These are phyloP conservation scores for Plenodomus tracheiphilus DNA, from an alignment of 2,329 filamentous ascomycete genomes.

Conservation along the genomic window DNA sequence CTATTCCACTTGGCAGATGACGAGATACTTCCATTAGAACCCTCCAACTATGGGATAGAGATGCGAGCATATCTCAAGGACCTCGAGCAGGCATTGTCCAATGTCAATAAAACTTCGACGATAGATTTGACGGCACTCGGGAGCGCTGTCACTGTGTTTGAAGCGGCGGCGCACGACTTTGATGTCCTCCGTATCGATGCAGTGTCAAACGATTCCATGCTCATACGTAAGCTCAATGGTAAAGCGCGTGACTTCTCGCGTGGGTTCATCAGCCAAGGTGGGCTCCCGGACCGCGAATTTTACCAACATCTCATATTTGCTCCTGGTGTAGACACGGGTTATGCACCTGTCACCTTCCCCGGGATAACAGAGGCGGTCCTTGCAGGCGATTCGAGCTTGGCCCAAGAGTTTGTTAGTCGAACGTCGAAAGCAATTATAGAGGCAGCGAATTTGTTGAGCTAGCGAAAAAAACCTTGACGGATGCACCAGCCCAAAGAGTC, in stretches of 20 bases:
- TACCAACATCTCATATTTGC: constrained; percentile 52
- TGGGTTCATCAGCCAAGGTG: constrained; percentile 50
- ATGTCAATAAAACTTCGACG: not conserved
- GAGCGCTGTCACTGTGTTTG: constrained; percentile 41
- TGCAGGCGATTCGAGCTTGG: constrained; percentile 23
- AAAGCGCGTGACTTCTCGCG: constrained; percentile 50
- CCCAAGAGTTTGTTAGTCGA: constrained; percentile 33
- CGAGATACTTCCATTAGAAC: constrained; percentile 43
- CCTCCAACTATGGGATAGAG: constrained; percentile 41
- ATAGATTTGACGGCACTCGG: constrained; percentile 16
- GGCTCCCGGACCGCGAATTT: constrained; percentile 48
- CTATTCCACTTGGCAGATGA: constrained; percentile 46
- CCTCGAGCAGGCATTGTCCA: constrained; percentile 28
- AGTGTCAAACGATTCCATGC: constrained; percentile 23
- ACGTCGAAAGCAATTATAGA: constrained; percentile 32
- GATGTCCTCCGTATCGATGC: constrained; percentile 30
- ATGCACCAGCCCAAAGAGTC: not conserved
- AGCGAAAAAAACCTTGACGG: constrained; percentile 3
- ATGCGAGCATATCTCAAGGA: constrained; percentile 39
- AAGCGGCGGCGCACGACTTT: constrained; percentile 28
- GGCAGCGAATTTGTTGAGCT: constrained; percentile 35
- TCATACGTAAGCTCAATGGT: constrained; percentile 42
- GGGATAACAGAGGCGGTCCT: constrained; percentile 40
- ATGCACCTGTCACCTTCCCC: constrained; percentile 40
- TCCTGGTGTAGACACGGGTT: constrained; percentile 47